A percentile compares a stretch with the other conserved stretches of the same genome.
These are phyloP conservation scores for Lactuca saligna DNA, from an alignment of 129 eudicot genomes.

Conservation along the genomic window DNA sequence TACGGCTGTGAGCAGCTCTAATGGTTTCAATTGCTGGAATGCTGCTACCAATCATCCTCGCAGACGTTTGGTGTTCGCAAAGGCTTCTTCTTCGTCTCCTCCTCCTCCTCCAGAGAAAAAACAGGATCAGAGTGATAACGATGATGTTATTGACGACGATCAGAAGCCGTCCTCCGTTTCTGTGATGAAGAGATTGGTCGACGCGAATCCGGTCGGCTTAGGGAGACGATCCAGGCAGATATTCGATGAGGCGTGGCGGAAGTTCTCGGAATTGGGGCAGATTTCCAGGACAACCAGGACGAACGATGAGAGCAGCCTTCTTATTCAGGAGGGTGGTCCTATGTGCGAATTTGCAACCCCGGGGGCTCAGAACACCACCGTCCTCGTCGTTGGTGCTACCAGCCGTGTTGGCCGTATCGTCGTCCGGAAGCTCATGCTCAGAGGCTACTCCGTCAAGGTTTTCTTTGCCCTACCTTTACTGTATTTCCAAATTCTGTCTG, in stretches of 20 bases:
- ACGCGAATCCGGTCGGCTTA: conserved; percentile 90
- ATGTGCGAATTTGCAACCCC: conserved; percentile 95
- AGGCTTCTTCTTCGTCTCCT: conserved; percentile 32
- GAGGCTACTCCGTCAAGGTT: conserved; percentile 94
- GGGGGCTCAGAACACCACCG: conserved; percentile 95
- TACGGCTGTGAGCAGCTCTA: background rate
- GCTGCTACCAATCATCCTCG: conserved; percentile 12
- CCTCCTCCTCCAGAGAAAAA: conserved; percentile 26
- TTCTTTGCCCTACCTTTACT: background rate
- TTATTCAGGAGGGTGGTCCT: conserved; percentile 79
- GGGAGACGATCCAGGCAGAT: conserved; percentile 88
- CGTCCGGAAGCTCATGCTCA: conserved; percentile 95
- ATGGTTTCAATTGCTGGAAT: conserved; percentile 12
- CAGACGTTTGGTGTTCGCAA: conserved; percentile 21
- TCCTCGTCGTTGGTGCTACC: conserved; percentile 93
- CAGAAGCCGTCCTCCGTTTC: conserved; percentile 33
- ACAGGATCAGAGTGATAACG: conserved; percentile 5
- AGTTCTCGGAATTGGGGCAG: conserved; percentile 90
- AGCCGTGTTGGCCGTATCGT: conserved; percentile 96
- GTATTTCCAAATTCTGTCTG: background rate
- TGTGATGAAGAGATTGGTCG: conserved; percentile 69
- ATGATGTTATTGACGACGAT: background rate
- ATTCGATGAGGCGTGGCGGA: conserved; percentile 97
- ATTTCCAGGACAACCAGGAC: conserved; percentile 74
- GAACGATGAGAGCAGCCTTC: conserved; percentile 50